Conservation (phyloP, 495 filamentous ascomycete genomes). For the Aspergillus diversus region DNA sequence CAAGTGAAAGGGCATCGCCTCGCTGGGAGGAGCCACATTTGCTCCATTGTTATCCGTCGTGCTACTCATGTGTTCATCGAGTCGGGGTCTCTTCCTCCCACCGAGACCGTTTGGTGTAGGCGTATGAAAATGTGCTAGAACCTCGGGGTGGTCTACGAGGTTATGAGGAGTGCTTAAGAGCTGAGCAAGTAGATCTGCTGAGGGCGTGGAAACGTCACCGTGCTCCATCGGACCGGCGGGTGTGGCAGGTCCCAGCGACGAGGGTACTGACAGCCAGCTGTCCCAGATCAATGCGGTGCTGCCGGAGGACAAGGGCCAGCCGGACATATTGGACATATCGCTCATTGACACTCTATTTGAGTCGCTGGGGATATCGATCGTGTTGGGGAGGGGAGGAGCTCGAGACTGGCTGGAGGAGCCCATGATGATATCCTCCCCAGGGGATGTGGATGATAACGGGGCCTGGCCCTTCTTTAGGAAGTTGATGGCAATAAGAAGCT, state of each 20-base stretch:
- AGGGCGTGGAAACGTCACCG: neutral
- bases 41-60: neutral
- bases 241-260: neutral
- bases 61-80: neutral
- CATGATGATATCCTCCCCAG: neutral
- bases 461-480: neutral
- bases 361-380: neutral
- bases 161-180: neutral
- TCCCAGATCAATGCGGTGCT: slow-evolving; percentile 2
- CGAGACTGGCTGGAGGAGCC: neutral
- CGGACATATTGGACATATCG: neutral
- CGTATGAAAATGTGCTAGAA: neutral
- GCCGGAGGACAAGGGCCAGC: neutral
- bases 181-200: neutral
- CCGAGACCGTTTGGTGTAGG: neutral
- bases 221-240: neutral
- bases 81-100: neutral
- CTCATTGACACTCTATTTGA: neutral
- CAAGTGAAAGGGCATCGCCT: neutral
- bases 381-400: neutral
- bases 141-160: neutral
- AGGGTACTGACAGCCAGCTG: slow-evolving; percentile 5
- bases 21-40: neutral
- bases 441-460: neutral
- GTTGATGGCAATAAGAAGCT: neutral